Percentiles rank a stretch among this genome's conserved stretches.
These are phyloP conservation scores for Trichoderma reesei DNA, from an alignment of 495 filamentous ascomycete species.

Conservation along the genomic window DNA sequence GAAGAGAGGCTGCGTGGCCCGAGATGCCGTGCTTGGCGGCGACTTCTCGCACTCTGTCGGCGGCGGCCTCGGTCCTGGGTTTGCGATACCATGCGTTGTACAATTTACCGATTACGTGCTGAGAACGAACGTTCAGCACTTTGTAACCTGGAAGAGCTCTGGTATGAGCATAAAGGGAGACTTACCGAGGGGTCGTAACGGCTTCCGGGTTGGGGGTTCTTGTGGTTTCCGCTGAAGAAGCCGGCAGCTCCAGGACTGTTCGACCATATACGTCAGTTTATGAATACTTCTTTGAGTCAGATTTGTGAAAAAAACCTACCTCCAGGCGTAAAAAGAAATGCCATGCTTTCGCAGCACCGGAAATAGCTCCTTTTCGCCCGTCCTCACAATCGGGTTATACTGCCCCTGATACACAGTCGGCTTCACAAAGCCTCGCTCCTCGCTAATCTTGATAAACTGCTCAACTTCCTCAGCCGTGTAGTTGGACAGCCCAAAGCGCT, in stretches of 20 bases:
- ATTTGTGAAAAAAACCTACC: constrained; percentile 13
- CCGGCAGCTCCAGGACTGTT: constrained; percentile 25
- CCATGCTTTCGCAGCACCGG: background rate
- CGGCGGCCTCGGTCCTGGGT: constrained; percentile 15
- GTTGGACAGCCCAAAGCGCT: constrained; percentile 73
- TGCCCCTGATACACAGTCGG: constrained; percentile 39
- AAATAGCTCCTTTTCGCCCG: background rate
- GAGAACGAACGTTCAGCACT: background rate
- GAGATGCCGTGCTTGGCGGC: constrained; percentile 66
- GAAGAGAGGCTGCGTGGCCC: constrained; percentile 66
- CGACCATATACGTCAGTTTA: background rate
- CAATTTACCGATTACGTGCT: constrained; percentile 17
- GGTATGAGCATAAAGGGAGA: background rate
- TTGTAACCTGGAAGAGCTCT: background rate
- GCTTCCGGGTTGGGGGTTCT: constrained; percentile 6
- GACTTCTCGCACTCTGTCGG: constrained; percentile 29
- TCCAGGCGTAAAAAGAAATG: constrained; percentile 37
- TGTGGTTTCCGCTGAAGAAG: constrained; percentile 19
- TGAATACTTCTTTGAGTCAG: background rate
- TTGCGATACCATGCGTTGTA: constrained; percentile 15
- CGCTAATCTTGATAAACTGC: constrained; percentile 72
- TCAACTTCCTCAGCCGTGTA: constrained; percentile 87
- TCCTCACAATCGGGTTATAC: background rate
- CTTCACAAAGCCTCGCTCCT: constrained; percentile 62
- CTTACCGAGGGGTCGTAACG: constrained; percentile 16